Conservation (phyloP, 2,329 filamentous ascomycete species). For the Verruconis gallopava region DNA sequence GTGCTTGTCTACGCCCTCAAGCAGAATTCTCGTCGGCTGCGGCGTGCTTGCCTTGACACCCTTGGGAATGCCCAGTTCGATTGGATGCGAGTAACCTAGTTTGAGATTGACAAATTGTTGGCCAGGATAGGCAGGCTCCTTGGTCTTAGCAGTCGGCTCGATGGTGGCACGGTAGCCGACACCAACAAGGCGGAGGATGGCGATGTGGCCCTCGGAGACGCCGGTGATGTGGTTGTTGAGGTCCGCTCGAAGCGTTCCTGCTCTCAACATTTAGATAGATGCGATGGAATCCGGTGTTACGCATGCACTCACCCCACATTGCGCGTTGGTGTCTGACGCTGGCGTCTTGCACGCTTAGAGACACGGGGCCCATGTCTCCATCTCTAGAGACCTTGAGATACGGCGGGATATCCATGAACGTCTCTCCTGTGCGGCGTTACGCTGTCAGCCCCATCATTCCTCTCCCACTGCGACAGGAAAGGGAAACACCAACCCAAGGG, state of each 20-base stretch:
- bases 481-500: conserved; percentile 50
- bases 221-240: conserved; percentile 84
- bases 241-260: conserved; percentile 82
- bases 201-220: conserved; percentile 91
- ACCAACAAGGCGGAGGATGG: conserved; percentile 82
- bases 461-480: too few relatives aligned
- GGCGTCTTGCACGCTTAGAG: conserved; percentile 56
- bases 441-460: background rate
- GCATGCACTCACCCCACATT: conserved; percentile 72
- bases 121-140: conserved; percentile 54
- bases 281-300: conserved; percentile 9
- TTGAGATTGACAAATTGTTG: conserved; percentile 88
- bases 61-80: conserved; percentile 72
- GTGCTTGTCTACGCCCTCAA: conserved; percentile 81
- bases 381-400: conserved; percentile 66
- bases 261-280: too few relatives aligned
- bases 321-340: conserved; percentile 63
- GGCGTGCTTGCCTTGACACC: conserved; percentile 80
- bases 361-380: conserved; percentile 46
- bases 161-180: conserved; percentile 89
- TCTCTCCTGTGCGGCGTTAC: too few relatives aligned
- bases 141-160: conserved; percentile 60
- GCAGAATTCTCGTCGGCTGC: conserved; percentile 77
- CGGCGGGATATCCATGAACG: conserved; percentile 65
- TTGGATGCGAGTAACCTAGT: conserved; percentile 90